phyloP scores from a whole-genome alignment of 1,284 basidiomycete species.

The Thelephora terrestris region DNA sequence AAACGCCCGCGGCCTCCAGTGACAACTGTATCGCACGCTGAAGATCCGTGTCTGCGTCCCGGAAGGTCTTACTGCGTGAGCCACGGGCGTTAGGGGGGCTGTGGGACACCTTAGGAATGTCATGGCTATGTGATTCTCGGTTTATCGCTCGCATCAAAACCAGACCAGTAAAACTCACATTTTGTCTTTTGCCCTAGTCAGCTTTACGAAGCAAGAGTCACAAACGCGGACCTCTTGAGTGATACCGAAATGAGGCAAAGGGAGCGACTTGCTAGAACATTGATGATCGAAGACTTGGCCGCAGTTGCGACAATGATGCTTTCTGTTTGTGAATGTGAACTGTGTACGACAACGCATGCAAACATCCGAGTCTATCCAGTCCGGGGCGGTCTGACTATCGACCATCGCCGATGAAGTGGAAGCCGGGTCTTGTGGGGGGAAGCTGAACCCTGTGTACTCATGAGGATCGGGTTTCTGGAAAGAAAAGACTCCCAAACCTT shows the following conservation, averaged over 20 bases:
- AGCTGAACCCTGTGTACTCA: slow-evolving; percentile 56
- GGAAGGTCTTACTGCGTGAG: slow-evolving; percentile 34
- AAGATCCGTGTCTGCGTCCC: slow-evolving; percentile 82
- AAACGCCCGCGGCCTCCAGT: slow-evolving; percentile 64
- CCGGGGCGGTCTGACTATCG: slow-evolving; percentile 81
- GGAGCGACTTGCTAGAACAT: slow-evolving; percentile 80
- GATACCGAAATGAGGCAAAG: slow-evolving; percentile 92
- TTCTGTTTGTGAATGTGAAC: slow-evolving; percentile 94
- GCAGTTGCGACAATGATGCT: slow-evolving; percentile 98
- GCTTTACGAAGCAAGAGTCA: slow-evolving; percentile 78
- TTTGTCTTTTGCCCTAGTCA: slow-evolving; percentile 50
- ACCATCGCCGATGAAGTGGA: slow-evolving; percentile 72
- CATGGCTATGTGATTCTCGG: neutral
- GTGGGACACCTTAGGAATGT: slow-evolving; percentile 22
- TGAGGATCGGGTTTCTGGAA: slow-evolving; percentile 1
- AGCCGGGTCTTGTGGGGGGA: slow-evolving; percentile 71
- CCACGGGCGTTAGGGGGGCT: slow-evolving; percentile 43
- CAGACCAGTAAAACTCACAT: slow-evolving; percentile 24
- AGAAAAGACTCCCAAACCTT: slow-evolving; percentile 37
- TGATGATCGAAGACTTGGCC: slow-evolving; percentile 94
- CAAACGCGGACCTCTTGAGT: slow-evolving; percentile 91
- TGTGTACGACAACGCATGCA: slow-evolving; percentile 89
- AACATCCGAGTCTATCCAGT: slow-evolving; percentile 94
- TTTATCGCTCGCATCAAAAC: neutral
- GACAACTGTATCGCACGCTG: slow-evolving; percentile 92